phyloP scores from a whole-genome alignment of 129 eudicot species.

The Glebionis coronaria region DNA sequence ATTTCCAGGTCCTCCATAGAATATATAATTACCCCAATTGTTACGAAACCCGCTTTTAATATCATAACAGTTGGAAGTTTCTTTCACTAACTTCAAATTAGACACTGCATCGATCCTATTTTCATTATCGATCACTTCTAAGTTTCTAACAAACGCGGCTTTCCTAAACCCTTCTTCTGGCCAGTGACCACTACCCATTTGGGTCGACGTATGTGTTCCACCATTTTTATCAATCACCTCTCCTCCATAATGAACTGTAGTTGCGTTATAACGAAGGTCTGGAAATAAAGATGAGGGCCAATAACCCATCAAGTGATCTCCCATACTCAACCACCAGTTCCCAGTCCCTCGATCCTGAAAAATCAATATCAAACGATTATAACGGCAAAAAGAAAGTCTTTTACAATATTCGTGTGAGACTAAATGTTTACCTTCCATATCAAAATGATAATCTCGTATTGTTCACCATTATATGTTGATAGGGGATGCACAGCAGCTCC shows the following conservation, averaged over 20 bases:
- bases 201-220: constrained; percentile 1
- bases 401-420: not conserved
- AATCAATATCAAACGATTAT: not conserved
- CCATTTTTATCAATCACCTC: not conserved
- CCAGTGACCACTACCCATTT: constrained; percentile 31
- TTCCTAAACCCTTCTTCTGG: constrained; percentile 22
- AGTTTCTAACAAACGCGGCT: not conserved
- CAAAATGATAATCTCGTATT: not conserved
- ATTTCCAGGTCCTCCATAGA: constrained; percentile 20
- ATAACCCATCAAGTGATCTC: not conserved
- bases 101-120: not conserved
- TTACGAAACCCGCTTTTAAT: not conserved
- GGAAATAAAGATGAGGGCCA: not conserved
- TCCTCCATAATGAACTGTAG: not conserved
- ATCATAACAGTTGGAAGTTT: constrained; percentile 14
- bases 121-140: constrained; percentile 7
- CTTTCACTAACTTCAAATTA: not conserved
- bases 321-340: not conserved
- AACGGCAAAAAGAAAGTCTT: not conserved
- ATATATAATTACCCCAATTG: constrained; percentile 15
- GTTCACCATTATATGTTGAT: not conserved
- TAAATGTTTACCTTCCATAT: not conserved
- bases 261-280: not conserved
- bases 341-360: not conserved
- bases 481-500: not conserved